Evolutionary conservation across 2,329 filamentous ascomycete species (phyloP).

Genomic region (Fusarium bactridioides): DNA sequence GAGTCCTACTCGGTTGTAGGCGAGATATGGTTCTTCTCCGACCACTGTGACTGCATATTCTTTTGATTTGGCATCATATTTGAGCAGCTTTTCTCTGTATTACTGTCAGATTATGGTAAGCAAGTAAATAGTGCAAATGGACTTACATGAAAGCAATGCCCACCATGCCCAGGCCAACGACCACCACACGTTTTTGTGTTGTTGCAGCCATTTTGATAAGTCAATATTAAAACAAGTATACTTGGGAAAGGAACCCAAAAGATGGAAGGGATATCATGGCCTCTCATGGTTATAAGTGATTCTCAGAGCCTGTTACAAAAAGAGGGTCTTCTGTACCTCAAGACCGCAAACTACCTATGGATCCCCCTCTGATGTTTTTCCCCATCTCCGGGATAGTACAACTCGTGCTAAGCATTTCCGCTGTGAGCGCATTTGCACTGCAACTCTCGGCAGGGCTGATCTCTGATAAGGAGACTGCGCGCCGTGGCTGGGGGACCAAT

Average conservation of each 20-base stretch:
- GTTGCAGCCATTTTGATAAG: conserved; percentile 28
- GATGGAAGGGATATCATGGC: background rate
- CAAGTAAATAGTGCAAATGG: background rate
- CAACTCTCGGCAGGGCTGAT: conserved; percentile 17
- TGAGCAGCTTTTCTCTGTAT: conserved; percentile 83
- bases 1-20: conserved; percentile 89
- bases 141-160: conserved; percentile 87
- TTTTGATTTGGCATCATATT: conserved; percentile 77
- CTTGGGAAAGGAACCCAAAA: background rate
- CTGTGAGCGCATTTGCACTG: conserved; percentile 14
- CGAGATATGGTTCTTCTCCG: conserved; percentile 85
- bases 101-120: conserved; percentile 4
- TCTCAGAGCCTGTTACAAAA: conserved; percentile 6
- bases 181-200: conserved; percentile 71
- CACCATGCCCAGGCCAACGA: conserved; percentile 92
- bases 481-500: conserved; percentile 23
- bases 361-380: conserved; percentile 7
- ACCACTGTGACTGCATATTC: conserved; percentile 86
- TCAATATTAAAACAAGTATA: background rate
- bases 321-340: conserved; percentile 18
- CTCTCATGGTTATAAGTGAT: conserved; percentile 29
- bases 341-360: conserved; percentile 14
- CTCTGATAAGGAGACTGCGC: conserved; percentile 36
- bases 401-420: conserved; percentile 32
- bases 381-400: conserved; percentile 27